phyloP scores from a whole-genome alignment of 1,284 basidiomycete genomes.

The Termitomyces sp. region DNA sequence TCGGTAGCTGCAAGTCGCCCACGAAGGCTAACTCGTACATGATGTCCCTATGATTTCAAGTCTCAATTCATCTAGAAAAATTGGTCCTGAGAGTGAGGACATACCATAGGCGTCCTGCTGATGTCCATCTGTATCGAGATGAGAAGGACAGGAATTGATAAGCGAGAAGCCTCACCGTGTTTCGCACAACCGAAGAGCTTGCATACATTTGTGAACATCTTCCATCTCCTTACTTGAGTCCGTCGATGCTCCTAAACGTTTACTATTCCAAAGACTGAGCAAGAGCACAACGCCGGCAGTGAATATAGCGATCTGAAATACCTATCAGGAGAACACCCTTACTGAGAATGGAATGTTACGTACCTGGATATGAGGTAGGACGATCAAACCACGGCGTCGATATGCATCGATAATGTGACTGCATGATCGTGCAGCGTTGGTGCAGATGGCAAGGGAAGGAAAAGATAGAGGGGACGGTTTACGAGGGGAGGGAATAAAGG shows the following conservation, averaged over 20 bases:
- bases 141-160: not conserved
- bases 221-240: conserved; percentile 55
- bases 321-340: not conserved
- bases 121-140: conserved; percentile 24
- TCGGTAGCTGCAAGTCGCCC: conserved; percentile 26
- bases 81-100: conserved; percentile 3
- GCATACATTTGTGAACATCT: conserved; percentile 65
- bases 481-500: conserved; percentile 70
- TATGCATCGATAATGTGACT: conserved; percentile 65
- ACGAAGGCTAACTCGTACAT: conserved; percentile 32
- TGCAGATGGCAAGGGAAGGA: conserved; percentile 79
- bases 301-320: conserved; percentile 35
- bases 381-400: conserved; percentile 27
- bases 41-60: conserved; percentile 27
- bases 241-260: conserved; percentile 42
- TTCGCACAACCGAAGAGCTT: conserved; percentile 42
- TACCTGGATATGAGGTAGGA: conserved; percentile 39
- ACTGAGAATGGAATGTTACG: conserved; percentile 9
- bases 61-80: not conserved
- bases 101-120: conserved; percentile 36
- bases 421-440: conserved; percentile 78
- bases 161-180: conserved; percentile 20
- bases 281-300: conserved; percentile 57
- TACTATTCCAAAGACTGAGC: conserved; percentile 69
- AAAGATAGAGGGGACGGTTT: conserved; percentile 54